Percentiles rank a stretch among this genome's conserved stretches.
These are phyloP conservation scores for Fusarium tuaranense DNA, from an alignment of 2,329 filamentous ascomycete species.

Conservation along the genomic window DNA sequence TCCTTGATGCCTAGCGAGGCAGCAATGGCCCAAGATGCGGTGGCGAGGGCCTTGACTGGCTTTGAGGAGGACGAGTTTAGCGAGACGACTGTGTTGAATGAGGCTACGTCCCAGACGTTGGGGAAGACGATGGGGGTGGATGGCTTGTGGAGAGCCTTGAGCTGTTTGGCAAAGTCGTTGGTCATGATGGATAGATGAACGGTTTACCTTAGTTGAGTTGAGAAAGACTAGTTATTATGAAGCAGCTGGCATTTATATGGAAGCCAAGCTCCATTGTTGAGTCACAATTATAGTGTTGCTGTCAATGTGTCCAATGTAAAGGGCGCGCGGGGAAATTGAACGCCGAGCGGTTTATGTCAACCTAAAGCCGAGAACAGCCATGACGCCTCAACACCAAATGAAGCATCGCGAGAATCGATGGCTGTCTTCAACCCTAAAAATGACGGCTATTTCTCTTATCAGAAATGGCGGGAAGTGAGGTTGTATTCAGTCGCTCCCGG, in stretches of 20 bases:
- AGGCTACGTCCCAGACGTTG: conserved; percentile 67
- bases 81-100: conserved; percentile 58
- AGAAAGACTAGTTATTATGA: background rate
- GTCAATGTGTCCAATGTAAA: conserved; percentile 26
- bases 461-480: background rate
- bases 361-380: background rate
- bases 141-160: conserved; percentile 61
- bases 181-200: conserved; percentile 24
- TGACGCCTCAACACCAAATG: background rate
- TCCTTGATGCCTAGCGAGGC: conserved; percentile 58
- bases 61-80: conserved; percentile 51
- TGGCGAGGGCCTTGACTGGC: conserved; percentile 60
- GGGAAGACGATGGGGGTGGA: conserved; percentile 64
- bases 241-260: background rate
- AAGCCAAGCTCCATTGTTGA: background rate
- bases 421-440: background rate
- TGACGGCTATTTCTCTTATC: background rate
- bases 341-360: background rate
- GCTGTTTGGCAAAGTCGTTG: conserved; percentile 50
- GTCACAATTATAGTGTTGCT: conserved; percentile 12
- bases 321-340: conserved; percentile 31
- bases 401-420: background rate
- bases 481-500: conserved; percentile 9
- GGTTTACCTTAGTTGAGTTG: no score
- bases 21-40: conserved; percentile 64